phyloP scores from a whole-genome alignment of 768 basidiomycete species.

The Boletus bicolor region DNA sequence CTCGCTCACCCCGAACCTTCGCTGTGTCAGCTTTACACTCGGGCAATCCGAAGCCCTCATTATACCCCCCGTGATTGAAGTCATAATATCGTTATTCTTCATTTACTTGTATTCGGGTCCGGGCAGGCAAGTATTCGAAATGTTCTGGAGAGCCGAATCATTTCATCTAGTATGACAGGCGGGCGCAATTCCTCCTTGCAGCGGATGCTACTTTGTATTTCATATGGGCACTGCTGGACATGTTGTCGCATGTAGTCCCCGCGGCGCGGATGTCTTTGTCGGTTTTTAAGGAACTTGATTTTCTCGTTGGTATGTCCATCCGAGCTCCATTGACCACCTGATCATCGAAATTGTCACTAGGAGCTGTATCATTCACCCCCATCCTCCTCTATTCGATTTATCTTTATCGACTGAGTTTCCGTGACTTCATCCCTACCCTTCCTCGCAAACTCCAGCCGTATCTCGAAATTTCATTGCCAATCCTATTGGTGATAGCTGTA shows the following conservation, averaged over 20 bases:
- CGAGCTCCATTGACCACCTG: neutral
- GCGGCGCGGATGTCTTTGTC: constrained; percentile 43
- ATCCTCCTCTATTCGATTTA: constrained; percentile 61
- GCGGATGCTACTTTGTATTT: constrained; percentile 64
- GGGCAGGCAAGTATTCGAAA: constrained; percentile 41
- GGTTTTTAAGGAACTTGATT: constrained; percentile 54
- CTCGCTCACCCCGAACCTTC: constrained; percentile 67
- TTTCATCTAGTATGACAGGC: constrained; percentile 24
- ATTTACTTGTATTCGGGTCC: constrained; percentile 46
- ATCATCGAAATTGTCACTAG: constrained; percentile 25
- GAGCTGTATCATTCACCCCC: constrained; percentile 59
- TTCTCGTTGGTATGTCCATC: constrained; percentile 52
- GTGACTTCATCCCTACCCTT: constrained; percentile 49
- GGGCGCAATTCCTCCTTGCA: constrained; percentile 56
- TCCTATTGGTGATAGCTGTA: constrained; percentile 55
- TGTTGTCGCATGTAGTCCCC: constrained; percentile 55
- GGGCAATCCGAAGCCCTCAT: constrained; percentile 50
- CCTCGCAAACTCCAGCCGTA: constrained; percentile 48
- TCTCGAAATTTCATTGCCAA: constrained; percentile 42
- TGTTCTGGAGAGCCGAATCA: neutral
- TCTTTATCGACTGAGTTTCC: constrained; percentile 54
- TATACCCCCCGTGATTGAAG: constrained; percentile 62
- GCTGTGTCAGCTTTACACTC: constrained; percentile 54
- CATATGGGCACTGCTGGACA: constrained; percentile 54
- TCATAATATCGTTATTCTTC: constrained; percentile 54